These are phyloP conservation scores for Colletotrichum viniferum DNA, from an alignment of 2,329 filamentous ascomycete genomes.

Conservation along the genomic window DNA sequence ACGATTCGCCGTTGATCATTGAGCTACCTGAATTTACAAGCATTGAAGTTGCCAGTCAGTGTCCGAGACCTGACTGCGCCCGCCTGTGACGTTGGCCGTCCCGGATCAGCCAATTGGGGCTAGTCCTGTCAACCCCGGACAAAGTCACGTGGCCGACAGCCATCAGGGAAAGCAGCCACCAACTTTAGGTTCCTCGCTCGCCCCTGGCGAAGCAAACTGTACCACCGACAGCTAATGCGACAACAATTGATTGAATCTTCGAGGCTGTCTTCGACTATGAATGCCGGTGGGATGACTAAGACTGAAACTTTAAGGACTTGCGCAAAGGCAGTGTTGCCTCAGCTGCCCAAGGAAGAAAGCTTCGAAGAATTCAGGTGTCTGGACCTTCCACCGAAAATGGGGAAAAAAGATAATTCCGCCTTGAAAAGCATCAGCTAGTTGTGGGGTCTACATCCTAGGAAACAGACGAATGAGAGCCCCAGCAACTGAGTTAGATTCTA, in stretches of 20 bases:
- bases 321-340: background rate
- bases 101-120: conserved; percentile 1
- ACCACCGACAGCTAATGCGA: background rate
- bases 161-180: background rate
- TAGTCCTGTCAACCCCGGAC: conserved; percentile 2
- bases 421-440: background rate
- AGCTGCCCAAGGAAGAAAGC: background rate
- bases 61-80: background rate
- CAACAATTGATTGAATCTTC: background rate
- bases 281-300: background rate
- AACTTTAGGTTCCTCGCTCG: background rate
- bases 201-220: background rate
- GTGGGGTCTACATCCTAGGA: background rate
- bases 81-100: conserved; percentile 17
- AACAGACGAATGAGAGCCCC: background rate
- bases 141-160: conserved; percentile 5
- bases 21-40: conserved; percentile 3
- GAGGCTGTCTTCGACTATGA: background rate
- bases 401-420: background rate
- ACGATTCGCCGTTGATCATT: background rate
- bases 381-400: background rate
- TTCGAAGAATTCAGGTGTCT: background rate
- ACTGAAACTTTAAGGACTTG: background rate
- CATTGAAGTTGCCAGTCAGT: conserved; percentile 11
- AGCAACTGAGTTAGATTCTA: background rate